These are phyloP conservation scores for Saccharomycopsis amapae DNA, from an alignment of 805 yeast species.

Conservation along the genomic window DNA sequence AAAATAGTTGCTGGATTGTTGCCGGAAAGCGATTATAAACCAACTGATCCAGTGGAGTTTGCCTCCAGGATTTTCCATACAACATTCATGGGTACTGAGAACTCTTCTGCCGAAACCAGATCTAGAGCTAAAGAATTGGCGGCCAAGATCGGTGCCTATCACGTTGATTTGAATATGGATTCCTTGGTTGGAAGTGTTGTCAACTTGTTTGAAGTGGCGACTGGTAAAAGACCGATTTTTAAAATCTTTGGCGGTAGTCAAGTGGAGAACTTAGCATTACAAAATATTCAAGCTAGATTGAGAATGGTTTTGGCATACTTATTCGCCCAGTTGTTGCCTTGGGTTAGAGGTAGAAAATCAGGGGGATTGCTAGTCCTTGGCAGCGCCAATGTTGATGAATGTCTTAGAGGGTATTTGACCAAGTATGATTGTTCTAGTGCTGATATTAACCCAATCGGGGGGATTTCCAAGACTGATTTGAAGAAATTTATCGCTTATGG, in stretches of 20 bases:
- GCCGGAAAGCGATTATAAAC: constrained; percentile 47
- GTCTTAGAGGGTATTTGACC: constrained; percentile 89
- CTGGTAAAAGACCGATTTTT: constrained; percentile 84
- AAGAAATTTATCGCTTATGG: constrained; percentile 84
- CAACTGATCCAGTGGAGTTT: constrained; percentile 67
- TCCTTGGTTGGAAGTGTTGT: constrained; percentile 67
- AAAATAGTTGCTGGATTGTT: constrained; percentile 54
- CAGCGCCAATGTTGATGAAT: constrained; percentile 96
- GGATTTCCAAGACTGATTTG: constrained; percentile 90
- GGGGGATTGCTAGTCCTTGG: constrained; percentile 86
- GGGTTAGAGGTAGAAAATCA: constrained; percentile 70
- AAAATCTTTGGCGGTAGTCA: constrained; percentile 91
- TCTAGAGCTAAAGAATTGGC: constrained; percentile 74
- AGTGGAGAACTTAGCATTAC: constrained; percentile 88
- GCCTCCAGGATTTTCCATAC: constrained; percentile 77
- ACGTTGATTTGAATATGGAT: constrained; percentile 90
- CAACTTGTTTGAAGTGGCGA: constrained; percentile 73
- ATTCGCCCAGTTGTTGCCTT: constrained; percentile 91
- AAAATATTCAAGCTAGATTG: constrained; percentile 92
- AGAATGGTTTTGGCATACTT: constrained; percentile 92
- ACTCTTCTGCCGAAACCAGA: constrained; percentile 86
- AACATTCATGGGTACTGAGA: constrained; percentile 91
- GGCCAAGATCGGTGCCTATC: constrained; percentile 74
- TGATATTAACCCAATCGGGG: constrained; percentile 98
- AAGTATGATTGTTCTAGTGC: constrained; percentile 97